Base-by-base conservation (phyloP, 2,329 filamentous ascomycete species). In the Aspergillus sp. region DNA sequence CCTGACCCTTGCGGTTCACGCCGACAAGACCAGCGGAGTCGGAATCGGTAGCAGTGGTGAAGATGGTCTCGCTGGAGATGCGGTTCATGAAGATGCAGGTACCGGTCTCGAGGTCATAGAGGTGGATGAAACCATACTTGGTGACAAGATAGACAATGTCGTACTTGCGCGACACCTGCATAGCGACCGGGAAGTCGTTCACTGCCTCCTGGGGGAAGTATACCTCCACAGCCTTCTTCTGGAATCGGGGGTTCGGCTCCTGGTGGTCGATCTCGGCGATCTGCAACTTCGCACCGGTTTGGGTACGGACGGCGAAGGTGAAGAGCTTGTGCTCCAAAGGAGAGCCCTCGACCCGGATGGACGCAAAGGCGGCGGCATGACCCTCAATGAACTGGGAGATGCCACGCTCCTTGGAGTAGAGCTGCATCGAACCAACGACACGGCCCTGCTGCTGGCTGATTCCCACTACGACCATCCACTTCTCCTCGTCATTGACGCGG, bases 1-100 rank as follows among this genome's bases (percentile, higher is more conserved):
- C 92, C 76, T 99, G 94, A 58, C 94, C 95, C 79, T 96, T 96
- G 67, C 95, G 88, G 78, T 99, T 99, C 71, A 99, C 93, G 63
- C 91, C 91, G 49, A 99, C 83, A 58, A 99, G 88, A 64, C 95
- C 95, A 43, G 88, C 85, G 16, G 91, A 95, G 19, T 91, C 87
- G 50, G 83, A 82, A 71, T 99, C 94, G 32, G 87, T 78, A 44
- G 90, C 88, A 17, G 92, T 97, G 21, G 93, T 95, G 78, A 99
- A 99, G 71, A 99, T 97, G 21, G 94, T 99, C 71, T 99, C 94
- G 79, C 91, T 96, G 31, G 94, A 99, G 67, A 99, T 99, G 64
- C 95, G 88, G 81, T 99, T 99, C 91, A 99, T 95, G 83, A 97
- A 99, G 70, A 99, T 94, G 71, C 91, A 95, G 11, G 88, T 89